These are phyloP conservation scores for Rhinocladiella mackenziei DNA, from an alignment of 2,329 filamentous ascomycete genomes.

Conservation along the genomic window DNA sequence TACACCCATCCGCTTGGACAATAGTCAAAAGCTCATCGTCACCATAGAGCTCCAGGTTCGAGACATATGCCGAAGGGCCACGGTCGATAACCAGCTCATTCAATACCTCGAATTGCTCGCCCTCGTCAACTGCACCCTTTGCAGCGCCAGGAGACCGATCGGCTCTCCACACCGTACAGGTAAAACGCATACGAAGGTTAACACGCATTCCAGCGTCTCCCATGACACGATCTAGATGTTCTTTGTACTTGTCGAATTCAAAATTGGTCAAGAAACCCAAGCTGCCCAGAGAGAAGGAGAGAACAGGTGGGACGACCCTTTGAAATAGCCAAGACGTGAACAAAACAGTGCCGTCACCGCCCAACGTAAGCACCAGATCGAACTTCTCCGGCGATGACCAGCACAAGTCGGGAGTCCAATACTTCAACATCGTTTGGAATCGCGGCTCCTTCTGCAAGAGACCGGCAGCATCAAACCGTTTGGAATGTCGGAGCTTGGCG, in stretches of 20 bases:
- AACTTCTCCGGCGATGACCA: conserved; percentile 93
- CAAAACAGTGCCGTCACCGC: conserved; percentile 93
- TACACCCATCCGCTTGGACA: conserved; percentile 94
- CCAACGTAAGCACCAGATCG: conserved; percentile 87
- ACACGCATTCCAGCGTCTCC: conserved; percentile 93
- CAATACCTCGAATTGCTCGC: conserved; percentile 94
- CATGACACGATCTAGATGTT: conserved; percentile 85
- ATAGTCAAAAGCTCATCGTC: conserved; percentile 93
- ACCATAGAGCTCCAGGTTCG: conserved; percentile 91
- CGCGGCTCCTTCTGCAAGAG: conserved; percentile 70
- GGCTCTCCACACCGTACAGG: conserved; percentile 88
- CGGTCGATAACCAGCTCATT: conserved; percentile 98
- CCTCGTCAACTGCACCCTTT: conserved; percentile 69
- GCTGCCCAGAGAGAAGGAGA: conserved; percentile 87
- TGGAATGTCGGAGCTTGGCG: conserved; percentile 81
- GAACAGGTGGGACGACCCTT: conserved; percentile 83
- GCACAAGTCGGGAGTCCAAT: conserved; percentile 95
- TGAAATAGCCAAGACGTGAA: conserved; percentile 98
- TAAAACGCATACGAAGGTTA: conserved; percentile 97
- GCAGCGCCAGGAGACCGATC: conserved; percentile 45
- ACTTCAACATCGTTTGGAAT: conserved; percentile 79
- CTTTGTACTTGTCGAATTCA: conserved; percentile 84
- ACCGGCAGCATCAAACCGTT: conserved; percentile 74
- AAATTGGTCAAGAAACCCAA: conserved; percentile 96
- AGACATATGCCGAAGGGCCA: conserved; percentile 93